phyloP scores from a whole-genome alignment of 2,329 filamentous ascomycete genomes.

The Aspergillus alliaceus region DNA sequence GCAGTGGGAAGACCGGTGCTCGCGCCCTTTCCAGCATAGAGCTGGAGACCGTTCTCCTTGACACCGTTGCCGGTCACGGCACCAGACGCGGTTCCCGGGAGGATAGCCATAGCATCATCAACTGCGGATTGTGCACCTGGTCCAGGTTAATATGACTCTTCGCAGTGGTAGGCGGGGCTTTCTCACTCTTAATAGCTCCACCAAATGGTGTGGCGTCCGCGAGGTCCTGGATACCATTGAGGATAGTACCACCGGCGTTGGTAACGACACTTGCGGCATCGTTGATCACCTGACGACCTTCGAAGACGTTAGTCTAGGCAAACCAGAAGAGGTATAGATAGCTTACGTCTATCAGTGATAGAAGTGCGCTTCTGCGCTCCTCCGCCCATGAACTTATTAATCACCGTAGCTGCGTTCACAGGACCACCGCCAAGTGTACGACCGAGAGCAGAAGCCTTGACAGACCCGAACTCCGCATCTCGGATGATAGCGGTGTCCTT shows the following conservation, averaged over 20 bases:
- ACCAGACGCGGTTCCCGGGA: constrained; percentile 45
- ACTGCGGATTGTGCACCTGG: constrained; percentile 8
- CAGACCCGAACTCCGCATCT: constrained; percentile 56
- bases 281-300: constrained; percentile 14
- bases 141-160: not conserved
- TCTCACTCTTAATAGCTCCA: constrained; percentile 9
- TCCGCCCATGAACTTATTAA: constrained; percentile 59
- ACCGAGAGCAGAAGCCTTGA: constrained; percentile 61
- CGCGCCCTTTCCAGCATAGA: constrained; percentile 56
- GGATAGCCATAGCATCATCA: constrained; percentile 2
- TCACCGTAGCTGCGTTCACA: constrained; percentile 58
- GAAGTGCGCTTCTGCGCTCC: not conserved
- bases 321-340: too few relatives aligned
- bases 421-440: constrained; percentile 61
- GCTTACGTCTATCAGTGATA: not conserved
- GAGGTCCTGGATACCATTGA: constrained; percentile 11
- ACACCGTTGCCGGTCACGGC: constrained; percentile 50
- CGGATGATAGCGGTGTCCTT: constrained; percentile 71
- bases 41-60: constrained; percentile 55
- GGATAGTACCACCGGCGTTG: constrained; percentile 23
- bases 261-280: constrained; percentile 29
- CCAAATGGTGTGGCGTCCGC: constrained; percentile 9
- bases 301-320: constrained; percentile 22
- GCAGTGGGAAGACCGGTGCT: constrained; percentile 60
- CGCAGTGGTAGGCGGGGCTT: too few relatives aligned